Base-by-base conservation (phyloP, 108 stramenopile species). In the Conticribra weissflogii region DNA sequence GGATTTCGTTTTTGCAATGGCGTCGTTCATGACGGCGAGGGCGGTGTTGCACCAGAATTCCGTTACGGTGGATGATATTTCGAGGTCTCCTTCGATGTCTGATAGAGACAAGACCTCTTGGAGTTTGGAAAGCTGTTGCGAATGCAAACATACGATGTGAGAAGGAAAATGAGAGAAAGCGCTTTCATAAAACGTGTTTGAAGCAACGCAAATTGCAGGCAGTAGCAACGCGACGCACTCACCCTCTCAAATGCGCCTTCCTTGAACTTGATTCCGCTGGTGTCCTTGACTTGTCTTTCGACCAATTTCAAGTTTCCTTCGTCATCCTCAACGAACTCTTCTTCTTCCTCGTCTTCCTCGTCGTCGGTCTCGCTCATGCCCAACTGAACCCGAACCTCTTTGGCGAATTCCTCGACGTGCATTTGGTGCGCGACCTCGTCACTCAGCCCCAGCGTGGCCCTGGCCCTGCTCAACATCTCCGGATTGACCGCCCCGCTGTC, bases 391-490 rank as follows among this genome's bases (percentile, higher is more conserved):
- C 82, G 76, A 24, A 92, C 87, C 77, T 91, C 89, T 61, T 86
- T 78, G 21, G 74, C 82, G 55, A 90, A 92, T 25, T 82, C 78
- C 3, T 81, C 76, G 23, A 88, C 65, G 51, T 93, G 89, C 89
- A 93, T 83, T 41, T 87, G 79, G 55, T 66, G 59, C 22, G 88
- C 95, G 25, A 81, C 86, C 0, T 74, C 66, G 19, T 91, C 92
- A 44, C 56, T 54, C 46, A 96, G 82, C 34, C 95, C 95, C 47
- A 96, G 65, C 14, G 90, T 83, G 29, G 78, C 49, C 16, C 90
- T 71, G 0, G 95, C 95, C 33, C 88, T 72, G 48, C 72, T 65
- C 63, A 96, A 63, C 87, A 89, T 93, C 49, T 82, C 84, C 1
- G 85, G 64, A 27, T 80, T 83, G 48, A 96, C 89, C 27, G 81